Conservation (phyloP, 2,329 filamentous ascomycete species). For the Magnaporthales sp. region DNA sequence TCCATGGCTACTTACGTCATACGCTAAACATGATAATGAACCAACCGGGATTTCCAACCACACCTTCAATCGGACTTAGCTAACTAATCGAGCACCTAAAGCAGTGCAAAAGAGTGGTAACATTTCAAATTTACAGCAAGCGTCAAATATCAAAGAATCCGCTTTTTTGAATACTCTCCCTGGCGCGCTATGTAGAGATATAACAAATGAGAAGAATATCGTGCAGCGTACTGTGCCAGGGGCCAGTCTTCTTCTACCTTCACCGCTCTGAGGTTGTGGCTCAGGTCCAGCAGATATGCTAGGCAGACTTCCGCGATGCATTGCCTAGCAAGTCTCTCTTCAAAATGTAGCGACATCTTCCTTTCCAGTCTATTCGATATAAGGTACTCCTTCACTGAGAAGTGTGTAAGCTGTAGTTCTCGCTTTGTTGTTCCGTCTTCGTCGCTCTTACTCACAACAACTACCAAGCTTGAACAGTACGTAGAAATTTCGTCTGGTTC, state of each 20-base stretch:
- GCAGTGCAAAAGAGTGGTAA: no score
- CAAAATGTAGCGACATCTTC: neutral
- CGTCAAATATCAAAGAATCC: no score
- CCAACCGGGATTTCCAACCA: no score
- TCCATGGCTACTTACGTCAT: no score
- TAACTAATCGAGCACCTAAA: no score
- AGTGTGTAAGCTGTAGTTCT: neutral
- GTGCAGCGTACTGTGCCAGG: neutral
- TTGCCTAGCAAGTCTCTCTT: neutral
- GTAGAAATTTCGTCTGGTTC: neutral
- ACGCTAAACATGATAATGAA: no score
- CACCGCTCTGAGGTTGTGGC: neutral
- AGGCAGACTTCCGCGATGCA: neutral
- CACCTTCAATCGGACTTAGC: no score
- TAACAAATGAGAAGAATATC: neutral
- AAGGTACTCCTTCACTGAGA: neutral
- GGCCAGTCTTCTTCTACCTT: neutral
- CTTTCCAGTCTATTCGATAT: neutral
- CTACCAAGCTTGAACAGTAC: neutral
- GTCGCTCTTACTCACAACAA: neutral
- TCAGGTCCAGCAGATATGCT: neutral
- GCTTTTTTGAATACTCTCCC: no score
- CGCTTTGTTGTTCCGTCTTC: neutral
- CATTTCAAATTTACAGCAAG: no score
- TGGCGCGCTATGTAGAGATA: no score